Evolutionary conservation across 768 basidiomycete species (phyloP), one percentile per base, ranked within the genome.

Genomic region (Clathrus columnatus): DNA sequence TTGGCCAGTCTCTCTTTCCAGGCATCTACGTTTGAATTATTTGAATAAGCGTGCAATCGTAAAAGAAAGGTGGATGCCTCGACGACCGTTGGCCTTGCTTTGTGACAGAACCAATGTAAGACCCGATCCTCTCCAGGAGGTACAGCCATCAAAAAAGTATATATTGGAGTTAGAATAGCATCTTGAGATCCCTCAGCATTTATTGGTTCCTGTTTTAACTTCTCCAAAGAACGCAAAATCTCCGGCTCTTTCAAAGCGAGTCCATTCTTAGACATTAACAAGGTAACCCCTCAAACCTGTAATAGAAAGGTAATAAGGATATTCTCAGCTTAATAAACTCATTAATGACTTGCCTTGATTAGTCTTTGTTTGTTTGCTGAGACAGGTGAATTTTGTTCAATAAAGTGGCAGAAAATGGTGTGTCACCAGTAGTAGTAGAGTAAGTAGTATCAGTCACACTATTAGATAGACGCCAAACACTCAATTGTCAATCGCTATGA

Each of bases 21-120:
- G 36, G 70, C 66, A 1, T 76, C 73, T 2, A 88, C 84, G 27
- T 72, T 71, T 0, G 72, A 67, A 49, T 79, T 77, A 51, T 69
- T 62, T n/a, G 77, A 70, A 62, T 91, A 96, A 8, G 91, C 91
- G 65, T 87, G 84, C 36, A 96, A 68, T 50, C 91, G 80, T 32
- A 95, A 72, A 48, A 90, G 76, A 69, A 93, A 96, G 0, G 82
- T 83, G 0, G 93, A 90, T 1, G 84, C 80, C 56, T 81, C 84
- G 7, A 76, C 67, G 0, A 79, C 82, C 29, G 79, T 70, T 7
- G 74, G 65, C 28, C 78, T 70, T 3, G 83, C 84, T 32, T 76
- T 75, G 26, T 70, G 66, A 67, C 93, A 96, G 66, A 87, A 94
- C 90, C 91, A 94, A 63, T 96, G 92, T 51, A 77, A 57, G 27